phyloP scores from a whole-genome alignment of 2,329 filamentous ascomycete species.

The Malbranchea cinnamomea region DNA sequence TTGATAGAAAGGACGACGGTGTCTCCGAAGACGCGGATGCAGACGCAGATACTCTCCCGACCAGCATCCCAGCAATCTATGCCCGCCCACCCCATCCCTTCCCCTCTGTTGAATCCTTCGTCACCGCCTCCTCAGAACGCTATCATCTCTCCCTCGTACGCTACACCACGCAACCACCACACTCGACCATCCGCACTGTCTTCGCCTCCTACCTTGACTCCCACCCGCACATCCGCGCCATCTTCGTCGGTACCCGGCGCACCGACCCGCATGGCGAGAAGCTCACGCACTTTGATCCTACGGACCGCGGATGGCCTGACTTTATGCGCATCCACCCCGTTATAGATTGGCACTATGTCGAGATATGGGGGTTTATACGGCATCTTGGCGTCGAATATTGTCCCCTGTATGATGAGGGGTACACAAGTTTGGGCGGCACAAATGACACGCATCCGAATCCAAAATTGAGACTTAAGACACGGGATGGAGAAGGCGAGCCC shows the following conservation, averaged over 20 bases:
- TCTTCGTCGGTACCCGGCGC: conserved; percentile 75
- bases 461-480: conserved; percentile 34
- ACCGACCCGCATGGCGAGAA: conserved; percentile 81
- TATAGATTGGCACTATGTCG: conserved; percentile 92
- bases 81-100: conserved; percentile 78
- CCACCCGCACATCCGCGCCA: conserved; percentile 47
- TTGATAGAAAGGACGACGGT: conserved; percentile 22
- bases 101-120: conserved; percentile 71
- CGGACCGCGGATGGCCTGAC: conserved; percentile 75
- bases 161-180: conserved; percentile 47
- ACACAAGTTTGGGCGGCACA: conserved; percentile 82
- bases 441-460: conserved; percentile 86
- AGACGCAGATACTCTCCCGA: conserved; percentile 8
- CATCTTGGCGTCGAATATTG: conserved; percentile 74
- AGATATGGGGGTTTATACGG: conserved; percentile 75
- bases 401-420: conserved; percentile 71
- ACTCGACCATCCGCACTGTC: conserved; percentile 54
- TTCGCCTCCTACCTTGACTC: conserved; percentile 57
- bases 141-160: conserved; percentile 66
- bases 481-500: conserved; percentile 14
- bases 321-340: conserved; percentile 93
- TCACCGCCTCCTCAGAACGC: conserved; percentile 44
- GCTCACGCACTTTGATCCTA: conserved; percentile 70
- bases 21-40: conserved; percentile 16
- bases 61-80: conserved; percentile 65